Evolutionary conservation across 1,284 basidiomycete genomes (phyloP), one percentile per base, ranked within the genome.

Genomic region (Puccinia horiana): DNA sequence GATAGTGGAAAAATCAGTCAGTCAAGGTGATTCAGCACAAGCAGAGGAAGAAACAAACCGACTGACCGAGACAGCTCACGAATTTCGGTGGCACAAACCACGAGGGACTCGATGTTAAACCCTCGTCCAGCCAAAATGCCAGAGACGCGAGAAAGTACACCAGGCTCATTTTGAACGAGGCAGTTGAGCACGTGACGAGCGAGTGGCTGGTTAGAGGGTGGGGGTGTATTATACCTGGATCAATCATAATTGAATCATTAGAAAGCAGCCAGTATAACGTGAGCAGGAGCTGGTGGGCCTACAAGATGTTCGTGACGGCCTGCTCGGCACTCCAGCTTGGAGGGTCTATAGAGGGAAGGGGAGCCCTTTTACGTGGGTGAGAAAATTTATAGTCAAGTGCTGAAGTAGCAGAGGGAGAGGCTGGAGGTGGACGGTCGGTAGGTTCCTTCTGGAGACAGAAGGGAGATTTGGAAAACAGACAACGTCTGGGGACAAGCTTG

Each of bases 111-210:
- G 87, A 88, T 98, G 90, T 99, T 99, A 90, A 99, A 98, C 0
- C 97, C 97, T 84, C 97, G 90, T 58, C 94, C 97, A 32, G 97
- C 97, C 42, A 99, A 91, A 85, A 96, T 98, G 84, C 97, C 97
- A 6, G 96, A 96, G 1, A 99, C 96, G 84, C 97, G 93, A 32
- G 96, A 98, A 29, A 99, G 90, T 26, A 99, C 97, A 87, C 97
- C 97, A 1, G 97, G 97, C 88, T 99, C 97, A 87, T 99, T 98
- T 88, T 99, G 97, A 9, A 99, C 97, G 83, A 99, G 91, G 88
- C 96, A 98, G 89, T 99, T 99, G 84, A 99, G 90, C 83, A 96
- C 92, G 87, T 99, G 97, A 87, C 95, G 84, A 93, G 86, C 72
- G 58, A 63, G 83, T 42, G 84, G 84, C 83, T 85, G 84, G 52